Evolutionary conservation across 2,329 filamentous ascomycete genomes (phyloP).

Genomic region (Fusarium sp.): DNA sequence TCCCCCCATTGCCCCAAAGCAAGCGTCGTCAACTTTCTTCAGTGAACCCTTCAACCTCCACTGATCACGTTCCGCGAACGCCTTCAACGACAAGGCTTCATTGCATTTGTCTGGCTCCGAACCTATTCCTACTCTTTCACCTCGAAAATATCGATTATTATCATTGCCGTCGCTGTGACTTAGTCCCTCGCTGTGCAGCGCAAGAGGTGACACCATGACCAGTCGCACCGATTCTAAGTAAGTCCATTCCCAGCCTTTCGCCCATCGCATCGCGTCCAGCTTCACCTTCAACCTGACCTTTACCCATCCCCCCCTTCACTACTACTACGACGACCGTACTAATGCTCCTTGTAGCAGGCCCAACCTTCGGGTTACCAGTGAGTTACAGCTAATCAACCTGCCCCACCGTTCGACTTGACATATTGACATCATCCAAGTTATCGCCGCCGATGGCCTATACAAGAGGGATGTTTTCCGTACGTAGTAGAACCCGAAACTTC

Average conservation of each 20-base stretch:
- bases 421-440: constrained; percentile 72
- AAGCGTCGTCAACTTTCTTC: constrained; percentile 41
- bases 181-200: constrained; percentile 42
- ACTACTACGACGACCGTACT: constrained; percentile 36
- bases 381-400: constrained; percentile 47
- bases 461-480: constrained; percentile 99
- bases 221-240: constrained; percentile 51
- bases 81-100: constrained; percentile 30
- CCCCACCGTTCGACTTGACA: constrained; percentile 27
- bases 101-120: constrained; percentile 27
- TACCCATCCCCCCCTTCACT: not conserved
- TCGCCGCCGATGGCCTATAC: constrained; percentile 97
- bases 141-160: constrained; percentile 21
- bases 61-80: constrained; percentile 21
- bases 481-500: constrained; percentile 49
- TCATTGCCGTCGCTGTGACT: constrained; percentile 36
- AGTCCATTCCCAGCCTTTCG: constrained; percentile 33
- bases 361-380: constrained; percentile 95
- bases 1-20: constrained; percentile 35
- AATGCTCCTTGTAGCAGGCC: constrained; percentile 67
- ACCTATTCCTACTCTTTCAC: not conserved
- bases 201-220: constrained; percentile 45
- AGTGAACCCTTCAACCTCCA: constrained; percentile 31
- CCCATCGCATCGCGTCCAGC: constrained; percentile 22
- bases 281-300: not conserved